A percentile compares a stretch with the other conserved stretches of the same genome.
Conservation (phyloP, 305 asterid genomes). For the Striga hermonthica region DNA sequence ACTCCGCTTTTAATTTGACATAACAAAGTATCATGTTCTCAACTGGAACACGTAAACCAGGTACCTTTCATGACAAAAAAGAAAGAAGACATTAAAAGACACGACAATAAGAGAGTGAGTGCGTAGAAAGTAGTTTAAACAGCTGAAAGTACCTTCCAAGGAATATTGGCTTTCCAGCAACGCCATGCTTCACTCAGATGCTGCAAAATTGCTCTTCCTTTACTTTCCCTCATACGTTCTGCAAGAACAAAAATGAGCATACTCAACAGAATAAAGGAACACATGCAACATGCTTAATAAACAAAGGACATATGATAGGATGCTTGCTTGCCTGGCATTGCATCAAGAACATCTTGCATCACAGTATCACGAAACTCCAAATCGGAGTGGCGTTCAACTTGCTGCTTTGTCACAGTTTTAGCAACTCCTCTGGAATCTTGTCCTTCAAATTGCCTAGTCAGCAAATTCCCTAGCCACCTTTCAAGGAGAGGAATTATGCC, state of each 20-base stretch:
- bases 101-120: not conserved
- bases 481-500: conserved; percentile 98
- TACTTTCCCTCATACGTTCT: conserved; percentile 97
- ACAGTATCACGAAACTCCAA: conserved; percentile 99
- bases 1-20: conserved; percentile 98
- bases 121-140: conserved; percentile 14
- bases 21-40: conserved; percentile 99
- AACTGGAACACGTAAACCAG: conserved; percentile 97
- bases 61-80: conserved; percentile 50
- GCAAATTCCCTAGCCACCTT: conserved; percentile 96
- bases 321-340: conserved; percentile 76
- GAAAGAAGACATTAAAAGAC: not conserved
- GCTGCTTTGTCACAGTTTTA: conserved; percentile 98
- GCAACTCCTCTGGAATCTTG: conserved; percentile 98
- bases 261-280: not conserved
- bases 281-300: not conserved
- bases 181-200: conserved; percentile 99
- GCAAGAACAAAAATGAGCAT: conserved; percentile 26
- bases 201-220: conserved; percentile 97
- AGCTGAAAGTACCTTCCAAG: conserved; percentile 72
- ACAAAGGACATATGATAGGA: conserved; percentile 11
- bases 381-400: conserved; percentile 98
- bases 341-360: conserved; percentile 99
- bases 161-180: conserved; percentile 99
- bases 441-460: conserved; percentile 98